phyloP scores from a whole-genome alignment of 768 basidiomycete genomes.

The Boletus reticulatus region DNA sequence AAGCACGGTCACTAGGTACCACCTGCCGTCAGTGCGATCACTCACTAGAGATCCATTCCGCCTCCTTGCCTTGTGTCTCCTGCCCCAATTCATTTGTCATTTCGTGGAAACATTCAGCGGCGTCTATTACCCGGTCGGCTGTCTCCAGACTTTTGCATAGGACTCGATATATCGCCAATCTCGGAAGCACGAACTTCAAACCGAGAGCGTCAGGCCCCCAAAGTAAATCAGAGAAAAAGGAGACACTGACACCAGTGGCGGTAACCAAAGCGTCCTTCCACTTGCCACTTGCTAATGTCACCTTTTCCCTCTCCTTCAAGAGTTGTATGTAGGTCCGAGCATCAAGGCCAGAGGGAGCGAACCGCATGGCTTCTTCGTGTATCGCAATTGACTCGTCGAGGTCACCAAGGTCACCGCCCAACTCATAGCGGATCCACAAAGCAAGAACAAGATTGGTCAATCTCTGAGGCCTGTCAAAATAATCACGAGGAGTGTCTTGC shows the following conservation, averaged over 20 bases:
- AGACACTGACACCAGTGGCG: not conserved
- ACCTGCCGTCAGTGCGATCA: too few species aligned
- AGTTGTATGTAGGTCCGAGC: not conserved
- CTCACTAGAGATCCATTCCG: not conserved
- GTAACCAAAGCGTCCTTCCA: not conserved
- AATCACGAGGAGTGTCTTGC: not conserved
- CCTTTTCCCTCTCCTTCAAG: not conserved
- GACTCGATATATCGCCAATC: not conserved
- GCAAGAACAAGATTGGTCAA: constrained; percentile 15
- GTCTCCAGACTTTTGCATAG: not conserved
- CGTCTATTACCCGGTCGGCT: not conserved
- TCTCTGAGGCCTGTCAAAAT: constrained; percentile 1
- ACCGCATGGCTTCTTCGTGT: not conserved
- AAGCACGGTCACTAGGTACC: not conserved
- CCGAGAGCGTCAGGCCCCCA: not conserved
- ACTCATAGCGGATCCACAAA: constrained; percentile 3
- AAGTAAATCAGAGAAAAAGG: too few species aligned
- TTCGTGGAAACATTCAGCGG: not conserved
- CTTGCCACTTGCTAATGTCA: not conserved
- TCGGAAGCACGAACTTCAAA: not conserved
- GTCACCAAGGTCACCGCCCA: not conserved
- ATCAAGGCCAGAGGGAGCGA: not conserved
- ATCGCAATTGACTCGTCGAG: constrained; percentile 17
- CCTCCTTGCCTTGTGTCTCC: not conserved
- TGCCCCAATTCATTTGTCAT: not conserved